Percentiles rank a stretch among this genome's conserved stretches.
These are phyloP conservation scores for Rhodotorula mucilaginosa DNA, from an alignment of 1,284 basidiomycete species.

Conservation along the genomic window DNA sequence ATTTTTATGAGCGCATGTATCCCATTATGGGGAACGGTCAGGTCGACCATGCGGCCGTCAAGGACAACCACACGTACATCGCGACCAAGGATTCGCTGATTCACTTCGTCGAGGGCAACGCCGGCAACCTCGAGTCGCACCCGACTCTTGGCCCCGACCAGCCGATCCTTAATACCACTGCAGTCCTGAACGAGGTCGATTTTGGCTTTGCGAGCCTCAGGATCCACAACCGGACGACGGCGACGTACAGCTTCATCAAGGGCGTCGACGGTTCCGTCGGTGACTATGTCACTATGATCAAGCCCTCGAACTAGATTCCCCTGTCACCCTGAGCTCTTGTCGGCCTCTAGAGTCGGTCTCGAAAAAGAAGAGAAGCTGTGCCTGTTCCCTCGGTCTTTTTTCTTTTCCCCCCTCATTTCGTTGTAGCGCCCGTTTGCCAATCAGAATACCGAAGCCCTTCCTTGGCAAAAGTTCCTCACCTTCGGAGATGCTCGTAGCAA, in stretches of 20 bases:
- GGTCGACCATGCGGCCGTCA: neutral
- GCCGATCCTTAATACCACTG: neutral
- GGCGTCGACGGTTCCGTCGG: conserved; percentile 1
- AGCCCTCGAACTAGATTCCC: neutral
- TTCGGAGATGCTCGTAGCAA: too few species aligned
- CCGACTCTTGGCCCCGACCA: neutral
- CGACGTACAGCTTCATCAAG: neutral
- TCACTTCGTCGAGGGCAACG: conserved; percentile 4
- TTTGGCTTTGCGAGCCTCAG: neutral
- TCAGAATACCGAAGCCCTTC: too few species aligned
- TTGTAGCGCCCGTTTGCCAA: too few species aligned
- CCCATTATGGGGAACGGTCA: neutral
- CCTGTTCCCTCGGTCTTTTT: too few species aligned
- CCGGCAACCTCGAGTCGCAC: conserved; percentile 5
- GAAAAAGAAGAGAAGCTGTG: too few species aligned
- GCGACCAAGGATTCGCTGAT: neutral
- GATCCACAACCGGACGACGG: neutral
- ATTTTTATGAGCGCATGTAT: neutral
- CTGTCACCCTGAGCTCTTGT: too few species aligned
- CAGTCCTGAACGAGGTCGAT: neutral
- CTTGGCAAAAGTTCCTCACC: too few species aligned
- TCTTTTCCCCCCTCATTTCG: too few species aligned
- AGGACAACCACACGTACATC: neutral
- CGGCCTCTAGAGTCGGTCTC: too few species aligned
- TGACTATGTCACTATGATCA: conserved; percentile 1